Evolutionary conservation across 2,329 filamentous ascomycete species (phyloP).

Genomic region (Tothia fuscella): DNA sequence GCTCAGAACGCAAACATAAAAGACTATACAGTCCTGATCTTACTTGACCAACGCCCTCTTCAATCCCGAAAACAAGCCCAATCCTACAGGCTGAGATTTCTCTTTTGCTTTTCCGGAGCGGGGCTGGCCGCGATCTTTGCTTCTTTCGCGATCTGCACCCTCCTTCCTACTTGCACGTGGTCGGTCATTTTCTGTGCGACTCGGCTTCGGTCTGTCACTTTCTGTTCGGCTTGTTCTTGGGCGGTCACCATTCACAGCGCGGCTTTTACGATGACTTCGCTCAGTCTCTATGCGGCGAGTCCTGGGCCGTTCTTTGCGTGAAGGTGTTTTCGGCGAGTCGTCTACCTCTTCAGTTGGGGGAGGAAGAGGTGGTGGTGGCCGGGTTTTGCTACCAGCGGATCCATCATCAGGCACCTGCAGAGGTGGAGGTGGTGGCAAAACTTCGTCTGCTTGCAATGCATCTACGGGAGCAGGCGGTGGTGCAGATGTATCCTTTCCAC

Average conservation of each 20-base stretch:
- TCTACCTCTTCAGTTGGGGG: neutral
- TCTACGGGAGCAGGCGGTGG: neutral
- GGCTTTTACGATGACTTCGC: constrained; percentile 2
- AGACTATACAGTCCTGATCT: neutral
- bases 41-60: constrained; percentile 7
- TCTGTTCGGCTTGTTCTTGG: constrained; percentile 1
- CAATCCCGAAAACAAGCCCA: constrained; percentile 3
- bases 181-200: neutral
- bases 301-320: constrained; percentile 1
- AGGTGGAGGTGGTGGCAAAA: neutral
- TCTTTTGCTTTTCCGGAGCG: neutral
- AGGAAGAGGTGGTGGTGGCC: neutral
- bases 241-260: neutral
- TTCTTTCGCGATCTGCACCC: too few relatives aligned
- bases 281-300: constrained; percentile 7
- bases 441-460: too few relatives aligned
- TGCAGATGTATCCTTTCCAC: neutral
- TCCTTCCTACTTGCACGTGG: neutral
- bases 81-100: neutral
- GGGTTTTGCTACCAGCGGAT: neutral
- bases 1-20: too few relatives aligned
- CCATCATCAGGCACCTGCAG: neutral
- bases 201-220: constrained; percentile 7
- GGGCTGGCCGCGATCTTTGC: neutral
- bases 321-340: neutral